A percentile compares a stretch with the other conserved stretches of the same genome.
These are phyloP conservation scores for Gryganskiella cystojenkinii DNA, from an alignment of 192 early-diverging fungal species.

Conservation along the genomic window DNA sequence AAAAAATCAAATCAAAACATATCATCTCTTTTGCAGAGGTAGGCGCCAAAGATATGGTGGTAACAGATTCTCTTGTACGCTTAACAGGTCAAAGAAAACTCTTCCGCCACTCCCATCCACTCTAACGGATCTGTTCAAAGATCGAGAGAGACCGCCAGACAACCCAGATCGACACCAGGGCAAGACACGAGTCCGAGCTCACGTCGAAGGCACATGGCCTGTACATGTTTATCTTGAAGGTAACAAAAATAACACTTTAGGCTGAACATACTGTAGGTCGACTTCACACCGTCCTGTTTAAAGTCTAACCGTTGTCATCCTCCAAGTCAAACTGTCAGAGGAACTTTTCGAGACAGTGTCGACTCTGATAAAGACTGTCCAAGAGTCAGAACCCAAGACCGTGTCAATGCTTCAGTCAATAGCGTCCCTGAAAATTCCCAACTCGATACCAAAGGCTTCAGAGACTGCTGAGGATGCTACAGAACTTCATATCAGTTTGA, in stretches of 20 bases:
- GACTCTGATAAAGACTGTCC: constrained; percentile 12
- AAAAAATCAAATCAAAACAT: too few species aligned
- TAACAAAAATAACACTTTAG: neutral
- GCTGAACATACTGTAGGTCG: too few species aligned
- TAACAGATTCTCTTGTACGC: too few species aligned
- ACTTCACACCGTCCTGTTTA: neutral
- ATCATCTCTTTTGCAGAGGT: too few species aligned
- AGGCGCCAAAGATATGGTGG: too few species aligned
- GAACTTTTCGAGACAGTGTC: constrained; percentile 38
- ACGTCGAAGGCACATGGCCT: constrained; percentile 44
- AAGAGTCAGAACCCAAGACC: constrained; percentile 9
- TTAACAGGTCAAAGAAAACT: constrained; percentile 13
- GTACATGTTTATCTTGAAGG: constrained; percentile 49
- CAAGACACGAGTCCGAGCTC: constrained; percentile 13
- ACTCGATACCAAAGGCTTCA: constrained; percentile 4
- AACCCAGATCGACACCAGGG: constrained; percentile 33
- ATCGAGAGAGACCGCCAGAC: constrained; percentile 22
- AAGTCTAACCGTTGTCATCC: neutral
- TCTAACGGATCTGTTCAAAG: constrained; percentile 37
- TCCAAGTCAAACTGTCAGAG: constrained; percentile 26
- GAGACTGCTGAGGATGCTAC: constrained; percentile 23
- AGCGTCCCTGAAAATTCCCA: constrained; percentile 2
- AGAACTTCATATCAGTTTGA: constrained; percentile 43
- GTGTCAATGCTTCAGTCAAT: constrained; percentile 35
- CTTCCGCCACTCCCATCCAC: constrained; percentile 35